Conservation (phyloP, 495 filamentous ascomycete genomes). For the Poronia punctata region DNA sequence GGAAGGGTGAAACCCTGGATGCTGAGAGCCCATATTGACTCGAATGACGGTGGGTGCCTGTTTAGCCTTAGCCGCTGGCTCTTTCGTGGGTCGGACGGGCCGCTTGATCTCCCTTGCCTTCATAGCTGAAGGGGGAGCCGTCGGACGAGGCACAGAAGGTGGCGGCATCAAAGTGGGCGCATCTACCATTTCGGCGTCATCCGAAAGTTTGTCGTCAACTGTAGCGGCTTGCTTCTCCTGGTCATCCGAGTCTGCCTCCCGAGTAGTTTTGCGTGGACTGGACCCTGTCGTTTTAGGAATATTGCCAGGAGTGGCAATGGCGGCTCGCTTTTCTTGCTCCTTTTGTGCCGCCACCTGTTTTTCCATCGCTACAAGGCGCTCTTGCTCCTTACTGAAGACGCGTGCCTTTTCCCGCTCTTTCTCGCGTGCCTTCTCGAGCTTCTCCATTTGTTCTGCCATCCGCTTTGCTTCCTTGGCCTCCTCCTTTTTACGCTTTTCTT, state of each 20-base stretch:
- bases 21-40: conserved; percentile 65
- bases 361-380: conserved; percentile 44
- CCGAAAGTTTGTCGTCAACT: conserved; percentile 30
- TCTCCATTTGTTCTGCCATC: conserved; percentile 47
- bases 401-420: conserved; percentile 58
- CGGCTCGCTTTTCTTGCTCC: conserved; percentile 33
- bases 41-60: conserved; percentile 75
- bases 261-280: conserved; percentile 47
- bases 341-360: conserved; percentile 35
- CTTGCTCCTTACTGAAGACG: conserved; percentile 55
- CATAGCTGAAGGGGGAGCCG: conserved; percentile 35
- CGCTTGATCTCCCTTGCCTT: conserved; percentile 54
- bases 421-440: conserved; percentile 47
- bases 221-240: conserved; percentile 29
- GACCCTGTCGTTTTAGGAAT: conserved; percentile 36
- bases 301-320: conserved; percentile 26
- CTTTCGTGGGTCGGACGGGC: conserved; percentile 64
- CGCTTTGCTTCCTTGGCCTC: conserved; percentile 46
- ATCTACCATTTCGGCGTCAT: conserved; percentile 45
- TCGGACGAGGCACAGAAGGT: conserved; percentile 47
- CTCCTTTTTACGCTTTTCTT: conserved; percentile 57
- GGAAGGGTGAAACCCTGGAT: conserved; percentile 50
- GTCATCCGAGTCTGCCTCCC: conserved; percentile 31
- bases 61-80: conserved; percentile 55
- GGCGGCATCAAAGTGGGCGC: conserved; percentile 47